Conservation (phyloP, 179 eudicot species). For the Beta macrorhiza region DNA sequence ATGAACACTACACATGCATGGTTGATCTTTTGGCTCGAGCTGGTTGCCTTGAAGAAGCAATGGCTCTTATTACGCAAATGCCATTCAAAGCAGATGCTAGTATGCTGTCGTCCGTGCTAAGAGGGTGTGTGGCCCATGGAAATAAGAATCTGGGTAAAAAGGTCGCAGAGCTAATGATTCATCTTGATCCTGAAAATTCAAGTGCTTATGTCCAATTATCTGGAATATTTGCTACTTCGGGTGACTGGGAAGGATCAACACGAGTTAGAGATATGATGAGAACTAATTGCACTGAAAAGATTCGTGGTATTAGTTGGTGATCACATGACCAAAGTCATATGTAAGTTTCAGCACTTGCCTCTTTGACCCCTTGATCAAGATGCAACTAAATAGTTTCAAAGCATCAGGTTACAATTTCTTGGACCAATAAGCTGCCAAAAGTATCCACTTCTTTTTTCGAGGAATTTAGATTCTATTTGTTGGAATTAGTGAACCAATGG, state of each 20-base stretch:
- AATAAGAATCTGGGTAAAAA: conserved; percentile 52
- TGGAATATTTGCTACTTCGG: conserved; percentile 62
- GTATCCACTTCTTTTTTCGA: no score
- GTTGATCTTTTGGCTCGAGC: conserved; percentile 81
- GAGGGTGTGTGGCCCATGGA: conserved; percentile 78
- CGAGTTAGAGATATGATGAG: conserved; percentile 63
- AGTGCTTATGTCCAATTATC: conserved; percentile 74
- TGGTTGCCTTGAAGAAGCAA: conserved; percentile 68
- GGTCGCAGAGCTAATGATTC: conserved; percentile 48
- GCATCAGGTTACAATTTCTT: background rate
- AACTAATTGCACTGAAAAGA: conserved; percentile 47
- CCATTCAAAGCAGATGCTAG: conserved; percentile 60
- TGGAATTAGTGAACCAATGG: background rate
- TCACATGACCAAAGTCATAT: conserved; percentile 11
- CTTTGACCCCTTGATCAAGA: background rate
- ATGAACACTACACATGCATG: conserved; percentile 91
- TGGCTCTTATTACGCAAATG: conserved; percentile 49
- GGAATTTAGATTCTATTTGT: background rate
- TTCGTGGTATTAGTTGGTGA: conserved; percentile 79
- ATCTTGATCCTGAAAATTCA: conserved; percentile 68
- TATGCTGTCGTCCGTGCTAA: conserved; percentile 72
- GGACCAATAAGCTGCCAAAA: background rate
- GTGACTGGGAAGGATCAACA: conserved; percentile 72
- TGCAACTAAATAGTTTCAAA: background rate
- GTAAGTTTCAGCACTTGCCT: conserved; percentile 25